Base-by-base conservation (phyloP, 345 rosid genomes). In the Alliaria petiolata region DNA sequence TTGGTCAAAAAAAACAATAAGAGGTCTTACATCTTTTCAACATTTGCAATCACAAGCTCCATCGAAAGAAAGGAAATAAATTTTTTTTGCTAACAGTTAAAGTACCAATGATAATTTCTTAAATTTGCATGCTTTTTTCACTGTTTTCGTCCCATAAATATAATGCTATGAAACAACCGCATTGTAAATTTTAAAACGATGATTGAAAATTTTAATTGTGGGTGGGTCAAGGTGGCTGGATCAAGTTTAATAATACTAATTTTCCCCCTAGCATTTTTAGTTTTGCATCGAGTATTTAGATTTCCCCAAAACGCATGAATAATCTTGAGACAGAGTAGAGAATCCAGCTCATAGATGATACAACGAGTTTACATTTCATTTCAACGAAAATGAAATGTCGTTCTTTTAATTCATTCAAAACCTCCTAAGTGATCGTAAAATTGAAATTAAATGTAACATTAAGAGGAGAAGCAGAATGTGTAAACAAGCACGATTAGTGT, bases 11-110 rank as follows among this genome's bases (percentile, higher is more conserved):
- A n/a, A 31, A 26, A 10, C 15, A 36, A 38, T 34, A 46, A 36
- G 39, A 59, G 7, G 17, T 26, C 1, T 39, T 50, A 2, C 15
- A 16, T 57, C 42, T 57, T 65, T 65, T 57, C 71, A 65, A 56
- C 42, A 46, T 56, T 65, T 56, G 71, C 50, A 31, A 56, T 73
- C 76, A 53, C 54, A 63, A 16, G 30, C 40, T 53, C 12, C 76
- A 71, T 33, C 8, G 30, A 17, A 17, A 30, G 43, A 72, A 72
- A 73, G 65, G 71, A 56, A 65, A 56, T 52, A 65, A 65, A 44
- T 36, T 46, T 34, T 26, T 55, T 55, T 72, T 47, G 71, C 66
- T 65, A 73, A 65, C 66, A 65, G 9, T 54, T 54, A 72, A 73
- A 55, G 43, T 38, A 19, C 31, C 49, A 65, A 56, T 47, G 51